Evolutionary conservation across 2,329 filamentous ascomycete genomes (phyloP).

Genomic region (Ophiostoma ips): DNA sequence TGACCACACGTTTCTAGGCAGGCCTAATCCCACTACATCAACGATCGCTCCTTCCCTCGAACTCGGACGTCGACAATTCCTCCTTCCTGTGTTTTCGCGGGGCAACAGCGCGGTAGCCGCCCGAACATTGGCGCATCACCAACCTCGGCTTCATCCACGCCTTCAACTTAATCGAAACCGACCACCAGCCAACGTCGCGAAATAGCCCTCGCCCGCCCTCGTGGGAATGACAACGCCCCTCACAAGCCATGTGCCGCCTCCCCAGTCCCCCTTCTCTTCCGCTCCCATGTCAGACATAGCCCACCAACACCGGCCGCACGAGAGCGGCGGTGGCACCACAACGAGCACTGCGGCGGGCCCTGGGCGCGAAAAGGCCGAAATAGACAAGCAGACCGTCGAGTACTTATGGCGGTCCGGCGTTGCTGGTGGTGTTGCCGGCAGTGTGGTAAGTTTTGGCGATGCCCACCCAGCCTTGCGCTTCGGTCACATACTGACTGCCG

Average conservation of each 20-base stretch:
- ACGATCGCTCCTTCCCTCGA: slow-evolving; percentile 1
- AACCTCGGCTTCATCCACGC: not conserved
- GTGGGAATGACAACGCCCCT: slow-evolving; percentile 41
- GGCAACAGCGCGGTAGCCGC: not conserved
- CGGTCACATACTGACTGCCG: too few relatives aligned
- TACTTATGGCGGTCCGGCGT: slow-evolving; percentile 74
- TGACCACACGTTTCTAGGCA: not conserved
- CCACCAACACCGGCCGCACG: slow-evolving; percentile 26
- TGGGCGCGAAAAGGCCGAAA: slow-evolving; percentile 26
- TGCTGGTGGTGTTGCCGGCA: slow-evolving; percentile 82
- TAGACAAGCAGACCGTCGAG: slow-evolving; percentile 61
- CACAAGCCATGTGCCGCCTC: slow-evolving; percentile 34
- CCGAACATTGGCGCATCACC: not conserved
- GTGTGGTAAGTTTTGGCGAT: slow-evolving; percentile 45
- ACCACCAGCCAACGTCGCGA: not conserved
- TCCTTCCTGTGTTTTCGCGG: not conserved
- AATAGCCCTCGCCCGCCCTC: slow-evolving; percentile 1
- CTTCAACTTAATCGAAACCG: not conserved
- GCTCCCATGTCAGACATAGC: slow-evolving; percentile 38
- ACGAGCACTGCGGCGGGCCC: slow-evolving; percentile 20
- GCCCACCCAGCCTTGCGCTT: too few relatives aligned
- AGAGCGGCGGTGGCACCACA: slow-evolving; percentile 16
- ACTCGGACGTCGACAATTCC: not conserved
- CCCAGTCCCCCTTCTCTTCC: slow-evolving; percentile 3
- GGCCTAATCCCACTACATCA: not conserved